phyloP scores from a whole-genome alignment of 2,329 filamentous ascomycete genomes.

The Purpureocillium lavendulum region DNA sequence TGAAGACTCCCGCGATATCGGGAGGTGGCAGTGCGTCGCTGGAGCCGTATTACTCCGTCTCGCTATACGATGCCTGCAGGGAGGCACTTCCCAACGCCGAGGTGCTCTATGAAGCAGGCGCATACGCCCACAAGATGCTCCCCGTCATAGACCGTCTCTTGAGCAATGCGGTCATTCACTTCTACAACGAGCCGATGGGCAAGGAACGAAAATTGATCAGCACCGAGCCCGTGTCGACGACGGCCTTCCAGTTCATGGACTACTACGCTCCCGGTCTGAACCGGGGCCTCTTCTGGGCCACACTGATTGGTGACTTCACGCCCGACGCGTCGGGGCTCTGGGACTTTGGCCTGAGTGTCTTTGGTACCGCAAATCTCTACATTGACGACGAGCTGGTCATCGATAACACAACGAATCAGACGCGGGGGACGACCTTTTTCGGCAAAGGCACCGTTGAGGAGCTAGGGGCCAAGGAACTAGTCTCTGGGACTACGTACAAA shows the following conservation, averaged over 20 bases:
- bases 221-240: no score
- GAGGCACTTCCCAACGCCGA: no score
- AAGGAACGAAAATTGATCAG: no score
- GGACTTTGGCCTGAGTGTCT: no score
- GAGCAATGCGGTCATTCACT: no score
- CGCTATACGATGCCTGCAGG: conserved; percentile 62
- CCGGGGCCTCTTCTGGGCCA: no score
- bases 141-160: no score
- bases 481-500: conserved; percentile 50
- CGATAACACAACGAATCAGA: conserved; percentile 57
- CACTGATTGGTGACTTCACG: conserved; percentile 48
- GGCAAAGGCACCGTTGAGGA: conserved; percentile 58
- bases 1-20: conserved; percentile 47
- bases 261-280: no score
- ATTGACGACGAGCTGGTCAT: conserved; percentile 55
- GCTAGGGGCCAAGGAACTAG: conserved; percentile 46
- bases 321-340: conserved; percentile 54
- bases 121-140: no score
- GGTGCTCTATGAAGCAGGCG: no score
- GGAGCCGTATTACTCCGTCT: conserved; percentile 58
- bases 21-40: conserved; percentile 59
- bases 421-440: conserved; percentile 56
- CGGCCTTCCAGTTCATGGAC: no score
- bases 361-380: conserved; percentile 55
- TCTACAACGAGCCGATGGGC: no score